These are phyloP conservation scores for Kwoniella heveanensis DNA, from an alignment of 768 basidiomycete species.

Conservation along the genomic window DNA sequence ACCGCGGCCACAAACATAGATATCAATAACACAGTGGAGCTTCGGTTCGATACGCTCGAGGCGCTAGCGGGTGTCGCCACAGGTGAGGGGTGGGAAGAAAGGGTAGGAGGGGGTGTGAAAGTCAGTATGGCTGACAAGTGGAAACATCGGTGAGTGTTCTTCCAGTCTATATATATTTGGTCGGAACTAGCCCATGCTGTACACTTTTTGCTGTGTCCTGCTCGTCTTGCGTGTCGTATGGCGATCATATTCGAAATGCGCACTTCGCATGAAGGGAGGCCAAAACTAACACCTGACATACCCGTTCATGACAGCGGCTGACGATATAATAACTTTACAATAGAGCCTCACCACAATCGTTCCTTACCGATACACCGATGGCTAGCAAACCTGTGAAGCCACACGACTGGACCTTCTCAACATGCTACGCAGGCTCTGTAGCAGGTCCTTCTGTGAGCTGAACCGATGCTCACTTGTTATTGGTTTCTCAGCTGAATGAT, in stretches of 20 bases:
- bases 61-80: slow-evolving; percentile 68
- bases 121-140: slow-evolving; percentile 94
- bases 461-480: too few species aligned
- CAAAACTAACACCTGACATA: too few species aligned
- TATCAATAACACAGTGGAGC: slow-evolving; percentile 13
- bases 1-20: not conserved
- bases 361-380: slow-evolving; percentile 46
- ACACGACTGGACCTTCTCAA: slow-evolving; percentile 98
- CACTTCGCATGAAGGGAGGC: too few species aligned
- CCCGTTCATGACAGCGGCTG: too few species aligned
- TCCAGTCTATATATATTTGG: not conserved
- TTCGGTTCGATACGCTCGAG: slow-evolving; percentile 65
- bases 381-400: slow-evolving; percentile 66
- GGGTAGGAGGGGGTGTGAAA: slow-evolving; percentile 89
- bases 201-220: too few species aligned
- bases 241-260: too few species aligned
- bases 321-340: not conserved
- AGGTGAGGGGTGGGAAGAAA: slow-evolving; percentile 70
- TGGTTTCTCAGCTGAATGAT: slow-evolving; percentile 33
- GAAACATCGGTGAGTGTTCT: slow-evolving; percentile 71
- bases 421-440: slow-evolving; percentile 69
- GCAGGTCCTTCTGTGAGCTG: slow-evolving; percentile 38
- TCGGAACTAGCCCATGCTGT: too few species aligned
- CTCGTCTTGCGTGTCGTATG: too few species aligned
- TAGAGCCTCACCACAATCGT: slow-evolving; percentile 15